Conservation (phyloP, 2,329 filamentous ascomycete species). For the Sporothrix protearum region DNA sequence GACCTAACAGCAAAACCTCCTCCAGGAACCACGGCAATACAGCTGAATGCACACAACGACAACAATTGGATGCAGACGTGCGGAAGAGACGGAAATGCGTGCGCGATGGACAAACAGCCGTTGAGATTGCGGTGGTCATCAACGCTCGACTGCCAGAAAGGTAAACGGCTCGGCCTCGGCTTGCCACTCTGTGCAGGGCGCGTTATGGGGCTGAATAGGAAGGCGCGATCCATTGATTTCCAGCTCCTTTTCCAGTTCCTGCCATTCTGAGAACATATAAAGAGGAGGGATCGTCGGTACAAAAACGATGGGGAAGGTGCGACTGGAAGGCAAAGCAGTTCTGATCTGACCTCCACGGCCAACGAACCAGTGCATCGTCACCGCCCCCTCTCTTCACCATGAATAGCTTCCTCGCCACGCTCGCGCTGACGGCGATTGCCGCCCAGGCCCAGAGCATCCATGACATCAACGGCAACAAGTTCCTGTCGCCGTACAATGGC, state of each 20-base stretch:
- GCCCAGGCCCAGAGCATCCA: slow-evolving; percentile 43
- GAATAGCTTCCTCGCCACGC: slow-evolving; percentile 11
- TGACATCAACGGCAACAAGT: slow-evolving; percentile 64
- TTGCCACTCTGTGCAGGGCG: not conserved
- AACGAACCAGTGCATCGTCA: not conserved
- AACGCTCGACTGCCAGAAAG: not conserved
- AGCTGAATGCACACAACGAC: not conserved
- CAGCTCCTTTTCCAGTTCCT: not conserved
- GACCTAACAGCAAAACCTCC: not conserved
- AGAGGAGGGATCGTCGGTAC: slow-evolving; percentile 8
- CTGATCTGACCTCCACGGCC: not conserved
- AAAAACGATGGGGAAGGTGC: not conserved
- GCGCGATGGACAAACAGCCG: not conserved
- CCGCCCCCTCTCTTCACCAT: not conserved
- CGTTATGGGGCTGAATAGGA: slow-evolving; percentile 2
- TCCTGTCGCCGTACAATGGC: slow-evolving; percentile 58
- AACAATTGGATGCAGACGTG: not conserved
- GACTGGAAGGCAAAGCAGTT: not conserved
- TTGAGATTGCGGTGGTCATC: not conserved
- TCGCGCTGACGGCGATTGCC: slow-evolving; percentile 16
- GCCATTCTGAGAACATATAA: not conserved
- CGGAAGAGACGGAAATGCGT: slow-evolving; percentile 3
- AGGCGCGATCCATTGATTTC: not conserved
- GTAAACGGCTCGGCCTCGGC: not conserved
- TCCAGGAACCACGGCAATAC: no score